Conservation (phyloP, 305 asterid species). For the Solanum aculeatissimum region DNA sequence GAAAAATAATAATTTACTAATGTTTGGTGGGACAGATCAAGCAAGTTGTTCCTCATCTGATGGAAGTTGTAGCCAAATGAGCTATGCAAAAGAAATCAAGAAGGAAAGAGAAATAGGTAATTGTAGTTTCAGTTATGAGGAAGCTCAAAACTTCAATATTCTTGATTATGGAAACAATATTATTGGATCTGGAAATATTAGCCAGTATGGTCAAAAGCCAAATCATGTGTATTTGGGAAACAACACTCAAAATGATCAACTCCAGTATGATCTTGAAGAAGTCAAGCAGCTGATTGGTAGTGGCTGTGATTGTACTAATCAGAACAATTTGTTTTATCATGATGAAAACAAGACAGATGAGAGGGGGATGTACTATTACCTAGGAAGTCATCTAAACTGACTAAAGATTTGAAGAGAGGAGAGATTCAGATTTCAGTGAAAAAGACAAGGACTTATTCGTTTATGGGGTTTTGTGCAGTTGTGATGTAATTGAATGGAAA, state of each 20-base stretch:
- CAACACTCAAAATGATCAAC: background rate
- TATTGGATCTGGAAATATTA: background rate
- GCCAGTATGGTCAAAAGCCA: conserved; percentile 3
- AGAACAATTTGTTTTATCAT: conserved; percentile 6
- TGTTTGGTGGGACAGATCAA: background rate
- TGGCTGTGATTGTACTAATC: background rate
- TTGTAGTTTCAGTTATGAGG: conserved; percentile 10
- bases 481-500: background rate
- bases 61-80: conserved; percentile 42
- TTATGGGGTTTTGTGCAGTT: background rate
- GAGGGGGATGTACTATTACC: background rate
- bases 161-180: conserved; percentile 15
- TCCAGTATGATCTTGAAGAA: conserved; percentile 33
- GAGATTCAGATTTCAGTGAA: background rate
- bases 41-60: conserved; percentile 56
- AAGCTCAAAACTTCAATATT: conserved; percentile 23
- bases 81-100: conserved; percentile 32
- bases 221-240: conserved; percentile 7
- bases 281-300: conserved; percentile 35
- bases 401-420: background rate
- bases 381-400: background rate
- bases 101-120: conserved; percentile 21
- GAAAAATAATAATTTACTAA: background rate
- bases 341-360: conserved; percentile 37
- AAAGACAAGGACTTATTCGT: background rate